Conservation (phyloP, 768 basidiomycete genomes). For the Candolleomyces eurysporus region DNA sequence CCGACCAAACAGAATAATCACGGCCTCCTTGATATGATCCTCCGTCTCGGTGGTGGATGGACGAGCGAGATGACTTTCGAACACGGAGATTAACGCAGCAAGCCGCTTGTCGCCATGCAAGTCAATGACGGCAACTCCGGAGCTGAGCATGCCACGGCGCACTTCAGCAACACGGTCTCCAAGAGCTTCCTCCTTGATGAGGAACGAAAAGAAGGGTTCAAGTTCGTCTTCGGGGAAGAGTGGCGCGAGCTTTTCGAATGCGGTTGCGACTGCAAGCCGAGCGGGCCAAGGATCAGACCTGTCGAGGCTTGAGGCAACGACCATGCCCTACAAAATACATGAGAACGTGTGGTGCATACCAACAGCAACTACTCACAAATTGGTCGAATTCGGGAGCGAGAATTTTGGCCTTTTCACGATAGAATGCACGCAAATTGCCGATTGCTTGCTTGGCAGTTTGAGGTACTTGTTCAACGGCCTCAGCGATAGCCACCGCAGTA, state of each 20-base stretch:
- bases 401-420: conserved; percentile 86
- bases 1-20: conserved; percentile 92
- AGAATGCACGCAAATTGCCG: conserved; percentile 60
- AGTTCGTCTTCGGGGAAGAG: conserved; percentile 62
- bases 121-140: conserved; percentile 82
- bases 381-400: conserved; percentile 90
- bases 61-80: conserved; percentile 71
- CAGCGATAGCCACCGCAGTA: conserved; percentile 69
- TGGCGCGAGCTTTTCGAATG: conserved; percentile 68
- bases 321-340: conserved; percentile 69
- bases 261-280: conserved; percentile 67
- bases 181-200: conserved; percentile 82
- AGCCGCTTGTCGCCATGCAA: conserved; percentile 72
- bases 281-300: conserved; percentile 86
- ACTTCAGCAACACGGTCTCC: conserved; percentile 84
- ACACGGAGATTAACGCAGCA: conserved; percentile 72
- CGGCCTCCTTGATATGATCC: conserved; percentile 91
- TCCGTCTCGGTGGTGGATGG: conserved; percentile 63
- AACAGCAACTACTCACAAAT: conserved; percentile 56
- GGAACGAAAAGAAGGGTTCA: conserved; percentile 75
- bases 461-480: conserved; percentile 73
- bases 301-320: conserved; percentile 84
- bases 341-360: background rate
- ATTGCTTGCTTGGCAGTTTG: conserved; percentile 49
- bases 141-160: conserved; percentile 82